Percentiles rank a stretch among this genome's conserved stretches.
Evolutionary conservation across 2,329 filamentous ascomycete genomes (phyloP).

Genomic region (Chaetomium strumarium): DNA sequence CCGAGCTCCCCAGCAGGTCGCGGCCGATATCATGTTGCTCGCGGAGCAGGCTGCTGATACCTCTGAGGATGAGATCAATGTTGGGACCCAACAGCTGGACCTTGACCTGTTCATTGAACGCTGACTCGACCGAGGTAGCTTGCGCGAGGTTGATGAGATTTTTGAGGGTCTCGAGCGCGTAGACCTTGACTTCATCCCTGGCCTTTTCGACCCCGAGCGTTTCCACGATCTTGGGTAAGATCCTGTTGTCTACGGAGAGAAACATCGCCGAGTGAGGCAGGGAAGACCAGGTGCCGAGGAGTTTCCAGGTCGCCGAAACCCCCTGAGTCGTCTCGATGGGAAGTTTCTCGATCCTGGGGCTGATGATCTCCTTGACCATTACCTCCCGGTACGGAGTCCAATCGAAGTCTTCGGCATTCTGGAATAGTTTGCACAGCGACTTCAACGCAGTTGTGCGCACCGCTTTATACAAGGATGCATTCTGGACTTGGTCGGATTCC

Average conservation of each 20-base stretch:
- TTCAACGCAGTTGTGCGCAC: conserved; percentile 71
- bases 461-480: conserved; percentile 56
- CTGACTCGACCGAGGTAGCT: conserved; percentile 48
- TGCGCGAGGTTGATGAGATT: conserved; percentile 59
- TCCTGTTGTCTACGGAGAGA: conserved; percentile 53
- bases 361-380: conserved; percentile 70
- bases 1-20: conserved; percentile 70
- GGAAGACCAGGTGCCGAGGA: conserved; percentile 77
- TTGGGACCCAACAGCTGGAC: conserved; percentile 52
- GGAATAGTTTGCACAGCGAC: conserved; percentile 73
- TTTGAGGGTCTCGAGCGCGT: conserved; percentile 69
- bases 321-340: conserved; percentile 83
- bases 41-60: conserved; percentile 60
- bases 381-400: conserved; percentile 66
- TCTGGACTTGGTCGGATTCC: conserved; percentile 38
- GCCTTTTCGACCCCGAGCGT: conserved; percentile 61
- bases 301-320: conserved; percentile 72
- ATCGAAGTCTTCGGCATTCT: conserved; percentile 61
- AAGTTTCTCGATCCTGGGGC: conserved; percentile 70
- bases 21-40: conserved; percentile 57
- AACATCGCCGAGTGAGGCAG: conserved; percentile 62
- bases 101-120: conserved; percentile 52
- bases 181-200: conserved; percentile 77
- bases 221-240: conserved; percentile 67
- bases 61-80: conserved; percentile 55